Base-by-base conservation (phyloP, 305 asterid genomes). In the Andrographis paniculata region DNA sequence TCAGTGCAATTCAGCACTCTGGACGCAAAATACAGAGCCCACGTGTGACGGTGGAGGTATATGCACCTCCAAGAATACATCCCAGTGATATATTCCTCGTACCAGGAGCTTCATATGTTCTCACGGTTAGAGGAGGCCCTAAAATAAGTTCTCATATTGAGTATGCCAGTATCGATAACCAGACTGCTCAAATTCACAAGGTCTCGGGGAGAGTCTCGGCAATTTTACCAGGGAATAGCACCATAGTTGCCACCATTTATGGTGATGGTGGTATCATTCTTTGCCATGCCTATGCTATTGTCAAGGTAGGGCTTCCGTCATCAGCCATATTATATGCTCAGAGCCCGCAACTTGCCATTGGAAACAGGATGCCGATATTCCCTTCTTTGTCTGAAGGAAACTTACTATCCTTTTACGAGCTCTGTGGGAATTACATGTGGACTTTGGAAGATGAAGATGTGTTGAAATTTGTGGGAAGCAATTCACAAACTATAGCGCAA, bases 41-140 rank as follows among this genome's bases (percentile, higher is more conserved):
- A 49, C 62, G 69, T 23, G 68, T 88, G 27, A 75, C 64, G 60
- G 76, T 88, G 44, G 95, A 88, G 72, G 93, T 88, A 41, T 88
- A 81, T 74, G 82, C 80, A 35, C 83, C 85, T 47, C 94, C 95
- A 48, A 79, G 63, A 52, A 46, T 88, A 37, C 71, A 77, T 61
- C 95, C 97, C 48, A 38, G 67, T 42, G 71, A 79, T 51, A 67
- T 82, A 64, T 84, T 84, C 70, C 87, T 88, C 30, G 94, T 82
- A 35, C 97, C 95, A 11, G 97, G 97, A 36, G 87, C 93, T 48
- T 81, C 94, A 17, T 84, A 75, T 54, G 80, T 74, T 58, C 68
- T 88, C 52, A 60, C 77, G 42, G 85, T 84, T 24, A 62, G 65
- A 64, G 97, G 97, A 53, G 95, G 95, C 62, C 97, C 95, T 15